phyloP scores from a whole-genome alignment of 2,329 filamentous ascomycete genomes.

The Didymella pinodella region DNA sequence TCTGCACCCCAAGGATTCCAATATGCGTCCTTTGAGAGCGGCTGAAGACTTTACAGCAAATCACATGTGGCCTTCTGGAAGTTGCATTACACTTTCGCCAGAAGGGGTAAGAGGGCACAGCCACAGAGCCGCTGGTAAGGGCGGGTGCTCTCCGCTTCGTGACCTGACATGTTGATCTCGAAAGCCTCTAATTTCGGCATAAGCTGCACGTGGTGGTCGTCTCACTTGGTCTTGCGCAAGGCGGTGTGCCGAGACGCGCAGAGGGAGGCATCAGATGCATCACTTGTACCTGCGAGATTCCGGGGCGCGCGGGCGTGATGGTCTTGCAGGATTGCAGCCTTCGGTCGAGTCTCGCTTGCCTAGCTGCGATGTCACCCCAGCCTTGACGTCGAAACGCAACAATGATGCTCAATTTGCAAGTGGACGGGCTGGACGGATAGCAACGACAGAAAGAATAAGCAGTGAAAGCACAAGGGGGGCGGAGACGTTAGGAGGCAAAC shows the following conservation, averaged over 20 bases:
- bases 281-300: conserved; percentile 24
- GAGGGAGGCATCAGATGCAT: conserved; percentile 23
- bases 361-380: conserved; percentile 35
- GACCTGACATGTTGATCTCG: conserved; percentile 38
- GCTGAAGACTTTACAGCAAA: conserved; percentile 8
- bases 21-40: conserved; percentile 23
- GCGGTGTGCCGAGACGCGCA: conserved; percentile 33
- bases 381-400: conserved; percentile 11
- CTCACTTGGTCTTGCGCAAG: conserved; percentile 25
- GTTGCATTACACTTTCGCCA: conserved; percentile 14
- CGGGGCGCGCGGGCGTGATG: conserved; percentile 34
- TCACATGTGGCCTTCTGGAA: conserved; percentile 15
- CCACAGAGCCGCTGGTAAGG: conserved; percentile 20
- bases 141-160: conserved; percentile 29
- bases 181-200: conserved; percentile 37
- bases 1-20: conserved; percentile 13
- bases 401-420: conserved; percentile 35
- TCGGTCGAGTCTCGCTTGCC: conserved; percentile 19
- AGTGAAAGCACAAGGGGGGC: conserved; percentile 30
- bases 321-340: conserved; percentile 29
- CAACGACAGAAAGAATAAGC: conserved; percentile 12
- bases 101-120: conserved; percentile 18
- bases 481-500: conserved; percentile 24
- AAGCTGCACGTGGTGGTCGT: conserved; percentile 42
- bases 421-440: conserved; percentile 34